A percentile compares a stretch with the other conserved stretches of the same genome.
Evolutionary conservation across 306 rosid genomes (phyloP).

Genomic region (Cicer pinnatifidum): DNA sequence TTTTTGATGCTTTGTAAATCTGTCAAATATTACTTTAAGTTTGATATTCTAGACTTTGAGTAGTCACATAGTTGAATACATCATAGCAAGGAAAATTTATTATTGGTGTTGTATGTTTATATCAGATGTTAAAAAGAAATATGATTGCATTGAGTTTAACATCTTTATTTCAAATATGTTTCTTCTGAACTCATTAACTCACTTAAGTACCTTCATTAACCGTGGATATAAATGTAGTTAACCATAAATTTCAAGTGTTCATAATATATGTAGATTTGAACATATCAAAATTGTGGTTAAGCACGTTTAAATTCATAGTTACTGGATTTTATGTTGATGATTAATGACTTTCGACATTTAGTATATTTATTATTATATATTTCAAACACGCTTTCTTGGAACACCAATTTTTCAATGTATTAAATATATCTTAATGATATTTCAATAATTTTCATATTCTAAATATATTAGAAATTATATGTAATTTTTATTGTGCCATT

Average conservation of each 20-base stretch:
- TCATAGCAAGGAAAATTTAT: neutral
- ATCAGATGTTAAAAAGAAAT: constrained; percentile 19
- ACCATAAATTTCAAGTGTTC: no score
- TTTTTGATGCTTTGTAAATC: constrained; percentile 44
- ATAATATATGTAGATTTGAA: no score
- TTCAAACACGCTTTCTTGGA: no score
- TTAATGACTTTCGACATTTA: no score
- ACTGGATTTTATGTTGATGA: no score
- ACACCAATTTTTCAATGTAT: neutral
- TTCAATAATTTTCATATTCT: neutral
- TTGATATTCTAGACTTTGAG: constrained; percentile 14
- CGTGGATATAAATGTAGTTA: no score
- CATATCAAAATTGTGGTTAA: no score
- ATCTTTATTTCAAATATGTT: constrained; percentile 1
- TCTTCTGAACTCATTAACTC: no score
- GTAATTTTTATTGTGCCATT: neutral
- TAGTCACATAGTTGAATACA: constrained; percentile 28
- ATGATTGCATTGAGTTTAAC: constrained; percentile 17
- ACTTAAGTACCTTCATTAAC: no score
- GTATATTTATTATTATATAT: no score
- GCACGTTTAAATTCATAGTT: no score
- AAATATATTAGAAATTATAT: constrained; percentile 21
- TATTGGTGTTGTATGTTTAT: constrained; percentile 9
- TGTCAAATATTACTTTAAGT: constrained; percentile 1
- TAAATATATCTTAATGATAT: neutral